Base-by-base conservation (phyloP, 495 filamentous ascomycete genomes). In the Aspergillus conjunctus region DNA sequence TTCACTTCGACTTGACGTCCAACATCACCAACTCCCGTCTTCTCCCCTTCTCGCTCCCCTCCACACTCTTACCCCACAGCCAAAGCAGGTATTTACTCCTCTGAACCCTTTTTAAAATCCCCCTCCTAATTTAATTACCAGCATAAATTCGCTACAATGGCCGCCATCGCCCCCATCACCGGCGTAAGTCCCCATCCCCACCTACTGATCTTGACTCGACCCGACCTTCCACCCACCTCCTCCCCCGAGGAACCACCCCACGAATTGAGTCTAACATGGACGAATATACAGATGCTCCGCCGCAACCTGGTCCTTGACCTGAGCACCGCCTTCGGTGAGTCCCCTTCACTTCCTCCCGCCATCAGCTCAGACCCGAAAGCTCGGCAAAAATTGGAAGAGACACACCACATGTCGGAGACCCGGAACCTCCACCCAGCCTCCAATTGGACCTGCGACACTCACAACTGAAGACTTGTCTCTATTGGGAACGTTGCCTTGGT, bases 221-320 rank as follows among this genome's bases (percentile, higher is more conserved):
- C 37, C 33, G 26, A 45, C 17, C 26, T 43, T 7, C 44, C 52
- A 59, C 30, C 21, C 30, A 31, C 22, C 14, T 14, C 22, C 33
- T 4, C 31, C 46, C 7, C 50, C 10, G 26, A 26, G 26, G 26
- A 22, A 18, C 14, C 51, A 21, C 22, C 17, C 34, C 11, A n/a
- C 15, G 17, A 45, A 15, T n/a, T 15, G 12, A 26, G 5, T 26
- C 56, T 63, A 55, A 59, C 59, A 45, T 52, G 17, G 10, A n/a
- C 34, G 33, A 14, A n/a, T 22, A 12, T 54, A 61, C 71, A 88
- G 88, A 91, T 88, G 83, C 85, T 92, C 77, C 85, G 87, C 68
- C 78, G 85, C 68, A 79, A 78, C 73, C 79, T 92, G 51, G 88
- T 93, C 70, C 80, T 92, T 63, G 90, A 93, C 76, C 80, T 93